Base-by-base conservation (phyloP, 2,329 filamentous ascomycete genomes). In the Helminthosporium solani region DNA sequence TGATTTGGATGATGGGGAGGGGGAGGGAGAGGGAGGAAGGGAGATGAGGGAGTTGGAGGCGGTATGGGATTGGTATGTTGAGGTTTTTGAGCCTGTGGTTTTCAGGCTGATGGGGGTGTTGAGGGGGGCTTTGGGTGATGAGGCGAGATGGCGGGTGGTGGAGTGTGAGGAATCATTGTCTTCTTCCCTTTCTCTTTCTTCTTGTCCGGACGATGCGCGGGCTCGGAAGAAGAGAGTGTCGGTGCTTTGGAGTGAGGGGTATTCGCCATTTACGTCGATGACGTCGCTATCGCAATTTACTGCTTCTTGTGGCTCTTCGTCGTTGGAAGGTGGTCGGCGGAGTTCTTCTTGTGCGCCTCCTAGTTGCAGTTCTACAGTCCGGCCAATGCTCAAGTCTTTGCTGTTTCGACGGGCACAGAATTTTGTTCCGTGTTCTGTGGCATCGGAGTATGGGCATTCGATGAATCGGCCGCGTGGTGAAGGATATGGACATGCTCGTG, bases 61-160 rank as follows among this genome's bases (percentile, higher is more conserved):
- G 21, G 20, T 38, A 21, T 21, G 35, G 35, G 35, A 38, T 9
- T 38, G 35, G 35, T 38, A 38, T 38, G 35, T n/a, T 21, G 35
- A 38, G 20, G 35, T 27, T 16, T n/a, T 38, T 15, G 19, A 7
- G 11, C 35, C 35, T 3, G 35, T 16, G 19, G 16, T 38, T 3
- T 16, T 25, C 7, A 21, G n/a, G n/a, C 15, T 38, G 19, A 38
- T 38, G 11, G 35, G 27, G 35, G 15, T 23, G 20, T n/a, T 27
- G 35, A 3, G 19, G n/a, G 20, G n/a, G 11, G 35, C 23, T 25
- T 12, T 25, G 8, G 11, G 14, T 15, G 20, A 25, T 14, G 35
- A 38, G 11, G 11, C 7, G n/a, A n/a, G 14, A 3, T 15, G 21
- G 35, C n/a, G 15, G 28, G 12, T 12, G 3, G 14, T 31, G 7